Percentiles rank a stretch among this genome's conserved stretches.
phyloP scores from a whole-genome alignment of 2,329 filamentous ascomycete genomes.

The Epichloe scottii region DNA sequence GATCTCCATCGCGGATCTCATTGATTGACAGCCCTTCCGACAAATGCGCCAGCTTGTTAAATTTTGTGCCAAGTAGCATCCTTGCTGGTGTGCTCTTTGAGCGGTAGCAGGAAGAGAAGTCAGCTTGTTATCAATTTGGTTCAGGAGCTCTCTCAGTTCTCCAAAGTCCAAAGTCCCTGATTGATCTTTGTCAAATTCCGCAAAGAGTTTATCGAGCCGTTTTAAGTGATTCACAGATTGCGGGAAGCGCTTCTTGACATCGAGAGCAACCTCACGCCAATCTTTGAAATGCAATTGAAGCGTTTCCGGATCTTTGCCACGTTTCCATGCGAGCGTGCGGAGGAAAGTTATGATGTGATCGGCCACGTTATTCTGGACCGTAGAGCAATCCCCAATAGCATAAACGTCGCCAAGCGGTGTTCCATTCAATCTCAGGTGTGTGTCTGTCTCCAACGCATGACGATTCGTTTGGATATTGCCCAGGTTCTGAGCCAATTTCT shows the following conservation, averaged over 20 bases:
- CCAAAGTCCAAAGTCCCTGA: constrained; percentile 88
- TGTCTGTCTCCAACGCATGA: constrained; percentile 88
- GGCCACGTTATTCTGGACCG: constrained; percentile 93
- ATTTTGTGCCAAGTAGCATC: constrained; percentile 78
- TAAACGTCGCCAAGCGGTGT: constrained; percentile 90
- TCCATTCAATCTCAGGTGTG: constrained; percentile 79
- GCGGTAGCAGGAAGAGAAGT: constrained; percentile 91
- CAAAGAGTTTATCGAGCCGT: constrained; percentile 82
- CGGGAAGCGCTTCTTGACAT: constrained; percentile 80
- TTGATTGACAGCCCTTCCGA: constrained; percentile 66
- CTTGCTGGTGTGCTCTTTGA: constrained; percentile 92
- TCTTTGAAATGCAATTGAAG: constrained; percentile 76
- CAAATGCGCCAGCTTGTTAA: constrained; percentile 78
- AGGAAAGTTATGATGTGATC: constrained; percentile 86
- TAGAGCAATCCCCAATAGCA: constrained; percentile 89
- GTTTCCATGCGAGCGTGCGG: constrained; percentile 80
- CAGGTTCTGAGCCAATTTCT: constrained; percentile 66
- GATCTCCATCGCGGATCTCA: constrained; percentile 72
- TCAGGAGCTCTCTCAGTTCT: constrained; percentile 77
- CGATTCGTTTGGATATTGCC: constrained; percentile 68
- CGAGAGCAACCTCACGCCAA: constrained; percentile 74
- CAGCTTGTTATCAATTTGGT: constrained; percentile 88
- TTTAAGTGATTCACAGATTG: constrained; percentile 80
- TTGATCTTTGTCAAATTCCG: constrained; percentile 84
- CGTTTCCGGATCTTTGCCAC: constrained; percentile 79